Conservation (phyloP, 495 filamentous ascomycete species). For the Penicillium macrosclerotiorum region DNA sequence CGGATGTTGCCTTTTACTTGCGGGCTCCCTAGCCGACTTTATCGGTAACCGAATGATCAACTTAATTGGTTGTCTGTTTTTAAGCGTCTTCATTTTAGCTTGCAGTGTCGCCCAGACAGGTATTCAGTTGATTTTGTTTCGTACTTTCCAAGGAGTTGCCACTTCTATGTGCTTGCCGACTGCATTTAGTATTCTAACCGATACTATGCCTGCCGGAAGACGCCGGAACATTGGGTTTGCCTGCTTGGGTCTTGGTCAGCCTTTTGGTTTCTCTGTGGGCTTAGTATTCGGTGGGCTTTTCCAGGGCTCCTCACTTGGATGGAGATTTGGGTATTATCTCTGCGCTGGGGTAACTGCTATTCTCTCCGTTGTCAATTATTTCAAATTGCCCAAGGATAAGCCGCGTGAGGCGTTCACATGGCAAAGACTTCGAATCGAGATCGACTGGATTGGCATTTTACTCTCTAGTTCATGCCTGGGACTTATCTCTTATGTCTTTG, state of each 20-base stretch:
- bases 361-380: conserved; percentile 34
- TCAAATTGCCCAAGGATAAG: conserved; percentile 27
- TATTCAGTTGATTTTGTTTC: conserved; percentile 50
- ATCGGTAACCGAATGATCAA: conserved; percentile 44
- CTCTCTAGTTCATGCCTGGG: conserved; percentile 42
- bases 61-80: conserved; percentile 44
- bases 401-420: conserved; percentile 14
- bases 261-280: conserved; percentile 53
- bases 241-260: conserved; percentile 46
- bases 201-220: conserved; percentile 39
- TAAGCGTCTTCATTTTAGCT: conserved; percentile 43
- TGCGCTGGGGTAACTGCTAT: conserved; percentile 35
- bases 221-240: conserved; percentile 53
- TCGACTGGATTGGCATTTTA: conserved; percentile 53
- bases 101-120: conserved; percentile 44
- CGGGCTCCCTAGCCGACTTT: conserved; percentile 52
- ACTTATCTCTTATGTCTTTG: conserved; percentile 47
- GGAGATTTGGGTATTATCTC: conserved; percentile 51
- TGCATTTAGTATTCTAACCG: conserved; percentile 47
- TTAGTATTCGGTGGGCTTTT: conserved; percentile 55
- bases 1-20: conserved; percentile 48
- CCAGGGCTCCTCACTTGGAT: conserved; percentile 32
- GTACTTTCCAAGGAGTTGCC: conserved; percentile 48
- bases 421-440: conserved; percentile 21
- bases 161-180: conserved; percentile 51